A percentile compares a stretch with the other conserved stretches of the same genome.
These are phyloP conservation scores for Lachnellula arida DNA, from an alignment of 2,329 filamentous ascomycete genomes.

Conservation along the genomic window DNA sequence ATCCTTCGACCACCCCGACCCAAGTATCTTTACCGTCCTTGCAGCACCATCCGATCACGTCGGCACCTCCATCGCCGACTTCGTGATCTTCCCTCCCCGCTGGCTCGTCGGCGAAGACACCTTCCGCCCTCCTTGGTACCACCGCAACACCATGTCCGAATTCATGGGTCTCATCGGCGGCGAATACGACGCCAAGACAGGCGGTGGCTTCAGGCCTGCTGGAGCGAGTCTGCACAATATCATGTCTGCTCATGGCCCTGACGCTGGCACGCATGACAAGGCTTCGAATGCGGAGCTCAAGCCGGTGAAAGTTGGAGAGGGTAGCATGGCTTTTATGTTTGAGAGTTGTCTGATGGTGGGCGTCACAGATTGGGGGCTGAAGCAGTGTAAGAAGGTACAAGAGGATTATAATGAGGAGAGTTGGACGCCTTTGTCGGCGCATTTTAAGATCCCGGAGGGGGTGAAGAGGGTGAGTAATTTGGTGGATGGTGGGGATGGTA, in stretches of 20 bases:
- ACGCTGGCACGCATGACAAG: conserved; percentile 50
- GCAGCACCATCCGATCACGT: conserved; percentile 51
- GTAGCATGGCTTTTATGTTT: conserved; percentile 62
- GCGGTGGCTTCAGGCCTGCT: conserved; percentile 54
- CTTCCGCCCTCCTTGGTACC: conserved; percentile 59
- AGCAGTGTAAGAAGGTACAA: conserved; percentile 64
- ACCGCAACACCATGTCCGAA: conserved; percentile 61
- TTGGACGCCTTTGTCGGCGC: conserved; percentile 52
- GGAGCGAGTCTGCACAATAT: conserved; percentile 59
- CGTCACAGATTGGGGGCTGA: conserved; percentile 68
- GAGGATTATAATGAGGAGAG: conserved; percentile 64
- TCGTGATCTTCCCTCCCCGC: conserved; percentile 60
- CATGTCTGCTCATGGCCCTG: conserved; percentile 58
- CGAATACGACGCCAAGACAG: conserved; percentile 54
- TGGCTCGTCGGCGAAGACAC: conserved; percentile 59
- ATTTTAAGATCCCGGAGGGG: conserved; percentile 36
- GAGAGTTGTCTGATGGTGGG: conserved; percentile 64
- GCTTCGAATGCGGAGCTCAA: conserved; percentile 49
- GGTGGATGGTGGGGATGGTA: conserved; percentile 9
- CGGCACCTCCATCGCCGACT: conserved; percentile 57
- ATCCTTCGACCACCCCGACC: conserved; percentile 73
- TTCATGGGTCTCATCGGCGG: conserved; percentile 62
- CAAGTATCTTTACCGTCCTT: conserved; percentile 68
- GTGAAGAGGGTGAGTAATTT: conserved; percentile 25
- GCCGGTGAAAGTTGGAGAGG: conserved; percentile 52